A percentile compares a stretch with the other conserved stretches of the same genome.
Conservation (phyloP, 345 rosid genomes). For the Dipteronia sinensis region DNA sequence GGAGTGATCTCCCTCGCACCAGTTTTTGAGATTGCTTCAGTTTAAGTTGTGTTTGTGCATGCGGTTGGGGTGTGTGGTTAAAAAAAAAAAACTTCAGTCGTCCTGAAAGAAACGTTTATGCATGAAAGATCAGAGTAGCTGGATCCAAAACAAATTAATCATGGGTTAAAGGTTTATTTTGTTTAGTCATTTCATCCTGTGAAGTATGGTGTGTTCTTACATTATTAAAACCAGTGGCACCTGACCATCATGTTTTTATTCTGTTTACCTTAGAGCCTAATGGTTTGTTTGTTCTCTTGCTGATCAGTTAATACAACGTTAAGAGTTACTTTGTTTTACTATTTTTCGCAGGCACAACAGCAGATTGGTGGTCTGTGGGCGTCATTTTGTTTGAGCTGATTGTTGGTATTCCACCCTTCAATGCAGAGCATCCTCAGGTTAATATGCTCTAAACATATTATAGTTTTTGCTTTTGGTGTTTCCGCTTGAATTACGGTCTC, state of each 20-base stretch:
- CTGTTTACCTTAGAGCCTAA: neutral
- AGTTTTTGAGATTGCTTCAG: neutral
- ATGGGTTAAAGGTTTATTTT: neutral
- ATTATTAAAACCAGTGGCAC: neutral
- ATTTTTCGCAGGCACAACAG: conserved; percentile 76
- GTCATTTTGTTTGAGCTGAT: conserved; percentile 88
- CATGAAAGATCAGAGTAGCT: conserved; percentile 5
- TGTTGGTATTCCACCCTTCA: conserved; percentile 98
- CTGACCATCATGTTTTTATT: neutral
- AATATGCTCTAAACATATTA: conserved; percentile 11
- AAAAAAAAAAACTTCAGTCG: neutral
- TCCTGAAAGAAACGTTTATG: conserved; percentile 1
- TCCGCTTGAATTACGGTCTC: conserved; percentile 7
- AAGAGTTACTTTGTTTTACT: conserved; percentile 1
- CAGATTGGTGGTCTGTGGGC: conserved; percentile 99
- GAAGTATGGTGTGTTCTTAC: neutral
- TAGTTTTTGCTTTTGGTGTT: conserved; percentile 13
- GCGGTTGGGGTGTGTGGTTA: neutral
- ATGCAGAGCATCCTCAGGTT: conserved; percentile 95
- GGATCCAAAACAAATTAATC: conserved; percentile 6
- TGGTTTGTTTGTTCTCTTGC: conserved; percentile 16
- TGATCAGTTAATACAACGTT: conserved; percentile 17
- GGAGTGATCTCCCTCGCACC: neutral
- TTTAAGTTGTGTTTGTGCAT: neutral
- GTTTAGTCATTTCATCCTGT: neutral